phyloP scores from a whole-genome alignment of 345 rosid genomes.

The Eucalyptus tenuipes region DNA sequence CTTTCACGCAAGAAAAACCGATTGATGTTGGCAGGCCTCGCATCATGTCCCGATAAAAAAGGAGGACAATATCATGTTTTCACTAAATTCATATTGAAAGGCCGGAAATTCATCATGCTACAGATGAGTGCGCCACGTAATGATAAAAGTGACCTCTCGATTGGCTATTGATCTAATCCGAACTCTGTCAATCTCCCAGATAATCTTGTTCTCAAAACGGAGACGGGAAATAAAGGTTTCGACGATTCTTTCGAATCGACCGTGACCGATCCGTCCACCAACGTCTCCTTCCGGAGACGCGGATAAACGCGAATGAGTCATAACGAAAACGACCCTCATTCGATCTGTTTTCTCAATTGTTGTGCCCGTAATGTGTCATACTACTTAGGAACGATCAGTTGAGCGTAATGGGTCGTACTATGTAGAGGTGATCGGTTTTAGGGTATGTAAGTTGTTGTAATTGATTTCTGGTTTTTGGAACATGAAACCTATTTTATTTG shows the following conservation, averaged over 20 bases:
- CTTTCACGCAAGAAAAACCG: not conserved
- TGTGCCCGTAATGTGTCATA: not conserved
- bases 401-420: rapidly evolving
- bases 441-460: no score
- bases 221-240: not conserved
- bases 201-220: not conserved
- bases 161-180: not conserved
- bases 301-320: not conserved
- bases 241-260: not conserved
- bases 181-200: not conserved
- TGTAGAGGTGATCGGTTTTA: not conserved
- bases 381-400: no score
- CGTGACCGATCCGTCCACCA: not conserved
- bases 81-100: not conserved
- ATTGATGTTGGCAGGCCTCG: not conserved
- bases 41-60: not conserved
- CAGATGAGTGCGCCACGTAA: slow-evolving; percentile 14
- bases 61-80: not conserved
- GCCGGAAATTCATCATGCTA: no score
- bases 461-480: rapidly evolving
- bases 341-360: not conserved
- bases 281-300: not conserved
- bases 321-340: not conserved
- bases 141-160: not conserved
- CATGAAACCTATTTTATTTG: not conserved